These are phyloP conservation scores for Austroboletus novae-zelandiae DNA, from an alignment of 1,284 basidiomycete genomes.

Conservation along the genomic window DNA sequence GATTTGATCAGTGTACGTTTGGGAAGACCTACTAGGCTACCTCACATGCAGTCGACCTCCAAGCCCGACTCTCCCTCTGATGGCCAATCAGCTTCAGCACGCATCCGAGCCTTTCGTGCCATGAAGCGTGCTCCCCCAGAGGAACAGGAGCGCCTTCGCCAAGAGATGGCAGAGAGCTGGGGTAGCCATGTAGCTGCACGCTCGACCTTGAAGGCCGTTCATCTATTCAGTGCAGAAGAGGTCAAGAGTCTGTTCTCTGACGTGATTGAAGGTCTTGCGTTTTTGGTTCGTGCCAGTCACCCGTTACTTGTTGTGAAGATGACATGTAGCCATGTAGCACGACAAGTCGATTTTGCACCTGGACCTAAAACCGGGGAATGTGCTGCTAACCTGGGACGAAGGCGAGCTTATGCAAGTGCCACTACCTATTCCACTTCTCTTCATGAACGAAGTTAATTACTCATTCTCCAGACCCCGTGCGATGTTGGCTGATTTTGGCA, in stretches of 20 bases:
- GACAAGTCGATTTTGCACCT: slow-evolving; percentile 85
- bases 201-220: slow-evolving; percentile 62
- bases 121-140: slow-evolving; percentile 61
- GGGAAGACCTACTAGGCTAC: slow-evolving; percentile 47
- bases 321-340: slow-evolving; percentile 50
- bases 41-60: slow-evolving; percentile 42
- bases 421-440: background rate
- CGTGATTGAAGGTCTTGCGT: slow-evolving; percentile 75
- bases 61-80: slow-evolving; percentile 29
- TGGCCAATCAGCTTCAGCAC: slow-evolving; percentile 58
- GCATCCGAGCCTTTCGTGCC: slow-evolving; percentile 73
- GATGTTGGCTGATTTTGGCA: slow-evolving; percentile 93
- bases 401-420: slow-evolving; percentile 69
- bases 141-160: slow-evolving; percentile 57
- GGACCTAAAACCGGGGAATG: slow-evolving; percentile 92
- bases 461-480: slow-evolving; percentile 61
- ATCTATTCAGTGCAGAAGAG: slow-evolving; percentile 80
- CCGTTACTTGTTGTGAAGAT: background rate
- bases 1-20: slow-evolving; percentile 80
- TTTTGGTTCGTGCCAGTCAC: slow-evolving; percentile 58
- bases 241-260: slow-evolving; percentile 74
- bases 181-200: slow-evolving; percentile 18
- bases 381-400: slow-evolving; percentile 90
- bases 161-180: slow-evolving; percentile 41
- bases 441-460: slow-evolving; percentile 4